These are phyloP conservation scores for Candida argentea DNA, from an alignment of 805 yeast genomes.

Conservation along the genomic window DNA sequence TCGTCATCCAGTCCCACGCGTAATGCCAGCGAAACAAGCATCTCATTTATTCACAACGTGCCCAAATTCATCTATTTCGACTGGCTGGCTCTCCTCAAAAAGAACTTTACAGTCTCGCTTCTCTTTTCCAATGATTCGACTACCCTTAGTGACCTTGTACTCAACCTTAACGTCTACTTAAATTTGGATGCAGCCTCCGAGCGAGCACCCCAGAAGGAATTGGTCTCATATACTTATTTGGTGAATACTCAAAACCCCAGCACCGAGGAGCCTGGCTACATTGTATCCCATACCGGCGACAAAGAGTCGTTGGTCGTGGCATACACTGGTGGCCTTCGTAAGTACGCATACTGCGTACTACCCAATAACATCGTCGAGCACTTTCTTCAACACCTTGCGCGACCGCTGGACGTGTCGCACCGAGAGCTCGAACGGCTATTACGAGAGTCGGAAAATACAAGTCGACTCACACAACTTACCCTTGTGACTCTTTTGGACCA, in stretches of 20 bases:
- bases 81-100: constrained; percentile 20
- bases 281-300: constrained; percentile 18
- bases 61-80: constrained; percentile 18
- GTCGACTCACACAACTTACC: constrained; percentile 18
- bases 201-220: constrained; percentile 2
- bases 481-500: constrained; percentile 19
- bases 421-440: constrained; percentile 11
- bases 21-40: background rate
- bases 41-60: constrained; percentile 1
- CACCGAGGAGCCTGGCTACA: constrained; percentile 11
- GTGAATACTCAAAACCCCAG: constrained; percentile 7
- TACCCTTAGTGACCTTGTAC: constrained; percentile 20
- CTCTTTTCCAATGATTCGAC: constrained; percentile 25
- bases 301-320: constrained; percentile 22
- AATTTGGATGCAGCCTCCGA: constrained; percentile 6
- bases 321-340: constrained; percentile 31
- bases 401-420: constrained; percentile 4
- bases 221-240: constrained; percentile 16
- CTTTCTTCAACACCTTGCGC: constrained; percentile 13
- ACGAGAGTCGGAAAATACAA: constrained; percentile 5
- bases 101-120: constrained; percentile 25
- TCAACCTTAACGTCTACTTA: constrained; percentile 26
- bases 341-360: constrained; percentile 26
- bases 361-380: constrained; percentile 19
- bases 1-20: too few relatives aligned